Conservation (phyloP, 352 stramenopile species). For the Globisporangium viniferum region DNA sequence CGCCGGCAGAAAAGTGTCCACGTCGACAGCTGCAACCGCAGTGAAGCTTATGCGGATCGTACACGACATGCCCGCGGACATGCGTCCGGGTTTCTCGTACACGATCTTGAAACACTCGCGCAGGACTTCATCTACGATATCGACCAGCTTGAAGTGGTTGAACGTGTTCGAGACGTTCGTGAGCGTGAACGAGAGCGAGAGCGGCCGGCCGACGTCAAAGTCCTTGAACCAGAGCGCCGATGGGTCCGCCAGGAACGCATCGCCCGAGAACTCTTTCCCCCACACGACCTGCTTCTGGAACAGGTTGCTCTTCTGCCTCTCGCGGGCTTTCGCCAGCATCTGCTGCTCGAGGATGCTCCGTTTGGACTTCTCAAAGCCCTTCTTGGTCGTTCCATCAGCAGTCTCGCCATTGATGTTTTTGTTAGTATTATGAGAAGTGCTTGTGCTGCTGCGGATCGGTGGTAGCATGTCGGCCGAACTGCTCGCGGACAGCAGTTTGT, state of each 20-base stretch:
- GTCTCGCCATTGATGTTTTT: not conserved
- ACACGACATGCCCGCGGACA: slow-evolving; percentile 88
- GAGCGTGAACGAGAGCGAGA: slow-evolving; percentile 64
- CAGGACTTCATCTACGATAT: slow-evolving; percentile 57
- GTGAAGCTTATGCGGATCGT: slow-evolving; percentile 71
- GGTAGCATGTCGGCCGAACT: slow-evolving; percentile 4
- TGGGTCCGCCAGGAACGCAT: slow-evolving; percentile 82
- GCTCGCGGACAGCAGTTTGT: slow-evolving; percentile 17
- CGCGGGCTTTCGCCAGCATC: slow-evolving; percentile 39
- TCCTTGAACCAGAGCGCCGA: slow-evolving; percentile 86
- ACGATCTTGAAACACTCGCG: slow-evolving; percentile 86
- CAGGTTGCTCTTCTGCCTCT: slow-evolving; percentile 55
- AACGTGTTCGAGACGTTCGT: slow-evolving; percentile 93
- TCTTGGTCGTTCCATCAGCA: slow-evolving; percentile 13
- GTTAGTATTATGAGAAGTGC: not conserved
- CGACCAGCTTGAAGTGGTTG: slow-evolving; percentile 88
- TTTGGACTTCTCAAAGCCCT: slow-evolving; percentile 35
- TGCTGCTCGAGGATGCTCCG: slow-evolving; percentile 64
- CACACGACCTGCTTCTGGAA: slow-evolving; percentile 71
- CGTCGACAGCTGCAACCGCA: slow-evolving; percentile 52
- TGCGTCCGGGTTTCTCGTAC: slow-evolving; percentile 84
- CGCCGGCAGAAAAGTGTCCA: slow-evolving; percentile 57
- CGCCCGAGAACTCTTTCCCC: slow-evolving; percentile 75
- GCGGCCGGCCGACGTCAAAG: slow-evolving; percentile 75
- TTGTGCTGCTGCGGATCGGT: not conserved